Conservation (phyloP, 2,329 filamentous ascomycete species). For the Diaporthe nobilis region DNA sequence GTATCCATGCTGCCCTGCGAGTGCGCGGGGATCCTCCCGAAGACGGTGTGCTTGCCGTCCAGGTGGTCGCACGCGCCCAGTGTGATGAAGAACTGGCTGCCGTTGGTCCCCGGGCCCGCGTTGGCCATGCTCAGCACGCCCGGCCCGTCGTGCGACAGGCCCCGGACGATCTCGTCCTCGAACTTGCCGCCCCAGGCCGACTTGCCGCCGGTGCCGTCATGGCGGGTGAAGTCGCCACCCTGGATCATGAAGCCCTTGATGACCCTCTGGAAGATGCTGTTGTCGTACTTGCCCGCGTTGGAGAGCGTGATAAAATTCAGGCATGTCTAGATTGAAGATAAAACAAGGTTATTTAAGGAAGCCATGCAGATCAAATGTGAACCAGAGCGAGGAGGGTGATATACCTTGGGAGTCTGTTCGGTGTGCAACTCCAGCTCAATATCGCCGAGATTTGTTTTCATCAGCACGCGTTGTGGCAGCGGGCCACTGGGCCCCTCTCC, state of each 20-base stretch:
- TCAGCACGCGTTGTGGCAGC: not conserved
- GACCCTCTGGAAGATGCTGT: slow-evolving; percentile 31
- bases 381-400: too few relatives aligned
- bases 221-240: slow-evolving; percentile 94
- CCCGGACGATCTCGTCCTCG: slow-evolving; percentile 90
- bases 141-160: slow-evolving; percentile 80
- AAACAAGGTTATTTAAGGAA: not conserved
- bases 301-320: slow-evolving; percentile 35
- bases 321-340: not conserved
- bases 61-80: slow-evolving; percentile 88
- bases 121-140: slow-evolving; percentile 96
- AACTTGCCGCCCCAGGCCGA: slow-evolving; percentile 92
- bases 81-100: slow-evolving; percentile 98
- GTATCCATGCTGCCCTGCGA: slow-evolving; percentile 24
- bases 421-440: slow-evolving; percentile 6
- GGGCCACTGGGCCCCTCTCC: not conserved
- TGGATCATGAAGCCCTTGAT: slow-evolving; percentile 88
- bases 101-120: slow-evolving; percentile 91
- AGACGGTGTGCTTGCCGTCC: slow-evolving; percentile 94
- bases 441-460: slow-evolving; percentile 6
- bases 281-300: slow-evolving; percentile 37
- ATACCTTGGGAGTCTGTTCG: slow-evolving; percentile 20
- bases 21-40: slow-evolving; percentile 78
- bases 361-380: not conserved
- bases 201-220: slow-evolving; percentile 89